Evolutionary conservation across 306 rosid species (phyloP).

Genomic region (Pyrus pyrifolia): DNA sequence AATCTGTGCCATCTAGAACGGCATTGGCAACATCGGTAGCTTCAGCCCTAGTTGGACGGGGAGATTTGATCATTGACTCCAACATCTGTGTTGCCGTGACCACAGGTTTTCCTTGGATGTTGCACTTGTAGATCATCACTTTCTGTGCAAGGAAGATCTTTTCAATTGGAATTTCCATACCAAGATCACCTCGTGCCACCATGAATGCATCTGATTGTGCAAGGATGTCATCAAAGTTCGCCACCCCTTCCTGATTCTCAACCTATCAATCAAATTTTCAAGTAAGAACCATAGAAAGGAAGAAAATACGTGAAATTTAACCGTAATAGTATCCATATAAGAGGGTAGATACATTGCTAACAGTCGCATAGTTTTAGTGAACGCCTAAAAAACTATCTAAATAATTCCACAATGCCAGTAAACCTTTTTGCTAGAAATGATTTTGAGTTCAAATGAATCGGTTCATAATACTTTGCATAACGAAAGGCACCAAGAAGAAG

Average conservation of each 20-base stretch:
- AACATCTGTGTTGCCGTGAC: constrained; percentile 97
- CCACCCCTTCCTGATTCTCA: constrained; percentile 98
- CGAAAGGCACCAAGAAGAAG: background rate
- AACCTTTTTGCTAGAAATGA: background rate
- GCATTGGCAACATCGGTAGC: constrained; percentile 87
- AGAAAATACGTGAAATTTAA: constrained; percentile 5
- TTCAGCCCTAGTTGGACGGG: constrained; percentile 73
- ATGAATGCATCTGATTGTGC: constrained; percentile 93
- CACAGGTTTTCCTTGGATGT: constrained; percentile 96
- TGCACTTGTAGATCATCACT: constrained; percentile 98
- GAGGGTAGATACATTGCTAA: background rate
- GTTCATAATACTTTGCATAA: background rate
- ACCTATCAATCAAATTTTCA: constrained; percentile 47
- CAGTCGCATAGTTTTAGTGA: constrained; percentile 1
- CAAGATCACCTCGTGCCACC: constrained; percentile 99
- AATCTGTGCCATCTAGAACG: constrained; percentile 87
- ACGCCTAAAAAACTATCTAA: background rate
- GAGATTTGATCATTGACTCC: constrained; percentile 78
- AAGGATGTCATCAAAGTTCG: constrained; percentile 93
- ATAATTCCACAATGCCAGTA: background rate
- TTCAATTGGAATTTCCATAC: constrained; percentile 99
- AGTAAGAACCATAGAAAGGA: background rate
- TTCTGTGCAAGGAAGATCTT: constrained; percentile 97
- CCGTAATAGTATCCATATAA: background rate
- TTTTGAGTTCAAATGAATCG: background rate